Base-by-base conservation (phyloP, 2,329 filamentous ascomycete genomes). In the Alternaria incomplexa region DNA sequence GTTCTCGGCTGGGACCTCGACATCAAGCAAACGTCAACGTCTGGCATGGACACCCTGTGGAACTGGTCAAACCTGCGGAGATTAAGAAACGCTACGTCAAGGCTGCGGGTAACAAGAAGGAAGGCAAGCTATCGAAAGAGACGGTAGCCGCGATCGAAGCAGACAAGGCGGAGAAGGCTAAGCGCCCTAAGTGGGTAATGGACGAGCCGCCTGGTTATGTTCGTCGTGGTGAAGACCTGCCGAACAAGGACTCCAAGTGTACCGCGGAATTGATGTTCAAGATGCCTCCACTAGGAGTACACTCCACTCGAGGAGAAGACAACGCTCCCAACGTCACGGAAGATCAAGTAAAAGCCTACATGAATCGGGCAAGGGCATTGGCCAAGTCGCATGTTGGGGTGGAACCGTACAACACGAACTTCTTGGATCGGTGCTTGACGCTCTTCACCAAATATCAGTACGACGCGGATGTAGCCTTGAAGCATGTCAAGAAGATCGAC, bases 171-270 rank as follows among this genome's bases (percentile, higher is more conserved):
- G 89, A 90, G 68, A 89, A 90, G 64, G 93, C 93, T 58, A 93
- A 90, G 67, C 90, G 94, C 20, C 95, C 95, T 1, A 96, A 94
- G 79, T 97, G 93, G 93, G 87, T 98, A 30, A 90, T 96, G 83
- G 96, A 98, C 72, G 93, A 96, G 77, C 96, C 96, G 0, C 82
- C 88, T 4, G 96, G 96, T 7, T 99, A 96, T 76, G 86, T 96
- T 17, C 87, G 87, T 55, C 91, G 96, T 62, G 96, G 96, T 25
- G 91, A 94, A 70, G 95, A 98, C 77, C 84, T 87, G 77, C 86
- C 86, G 2, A 84, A 91, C 68, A 87, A 91, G 65, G 91, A 96
- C 74, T 87, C 90, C 11, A 87, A 87, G 48, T 91, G 90, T 71
- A 97, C 94, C 0, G 88, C 93, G 11, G 89, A 89, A 53, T 80